Evolutionary conservation across 805 yeast species (phyloP).

Genomic region (Starmera caribaea): DNA sequence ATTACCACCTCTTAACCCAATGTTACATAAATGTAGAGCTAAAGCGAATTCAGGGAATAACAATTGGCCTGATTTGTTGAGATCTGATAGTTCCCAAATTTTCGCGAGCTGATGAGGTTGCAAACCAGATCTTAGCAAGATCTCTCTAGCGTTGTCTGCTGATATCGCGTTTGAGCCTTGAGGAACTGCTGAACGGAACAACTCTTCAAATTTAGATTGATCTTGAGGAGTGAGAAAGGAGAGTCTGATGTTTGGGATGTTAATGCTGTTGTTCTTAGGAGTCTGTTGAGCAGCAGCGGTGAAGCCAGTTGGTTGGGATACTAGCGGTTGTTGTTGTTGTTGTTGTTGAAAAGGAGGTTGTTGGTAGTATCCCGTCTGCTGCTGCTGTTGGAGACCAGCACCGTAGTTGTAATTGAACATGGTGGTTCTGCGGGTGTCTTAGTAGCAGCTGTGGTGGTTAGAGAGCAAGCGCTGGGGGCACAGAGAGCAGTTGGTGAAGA

Average conservation of each 20-base stretch:
- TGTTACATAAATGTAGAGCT: slow-evolving; percentile 79
- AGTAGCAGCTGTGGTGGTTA: slow-evolving; percentile 6
- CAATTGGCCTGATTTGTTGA: slow-evolving; percentile 74
- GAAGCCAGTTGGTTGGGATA: slow-evolving; percentile 33
- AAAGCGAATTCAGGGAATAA: slow-evolving; percentile 92
- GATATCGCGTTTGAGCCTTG: slow-evolving; percentile 38
- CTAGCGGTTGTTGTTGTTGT: slow-evolving; percentile 22
- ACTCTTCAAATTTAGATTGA: slow-evolving; percentile 76
- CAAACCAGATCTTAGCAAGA: slow-evolving; percentile 71
- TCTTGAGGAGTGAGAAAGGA: slow-evolving; percentile 80
- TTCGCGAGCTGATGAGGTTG: slow-evolving; percentile 68
- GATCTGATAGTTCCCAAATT: slow-evolving; percentile 89
- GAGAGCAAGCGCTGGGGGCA: too few species aligned
- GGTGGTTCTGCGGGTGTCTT: slow-evolving; percentile 3
- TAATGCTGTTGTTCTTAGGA: slow-evolving; percentile 45
- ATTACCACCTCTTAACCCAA: slow-evolving; percentile 67
- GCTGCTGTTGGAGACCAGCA: slow-evolving; percentile 12
- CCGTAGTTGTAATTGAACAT: too few species aligned
- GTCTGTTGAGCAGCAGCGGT: slow-evolving; percentile 17
- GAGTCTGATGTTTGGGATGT: slow-evolving; percentile 67
- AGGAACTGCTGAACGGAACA: slow-evolving; percentile 73
- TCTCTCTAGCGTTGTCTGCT: slow-evolving; percentile 69
- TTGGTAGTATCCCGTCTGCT: slow-evolving; percentile 21
- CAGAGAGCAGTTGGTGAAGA: too few species aligned
- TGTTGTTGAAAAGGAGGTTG: slow-evolving; percentile 20